phyloP scores from a whole-genome alignment of 176 grass and related monocot species.

The Saccharum officinarum region DNA sequence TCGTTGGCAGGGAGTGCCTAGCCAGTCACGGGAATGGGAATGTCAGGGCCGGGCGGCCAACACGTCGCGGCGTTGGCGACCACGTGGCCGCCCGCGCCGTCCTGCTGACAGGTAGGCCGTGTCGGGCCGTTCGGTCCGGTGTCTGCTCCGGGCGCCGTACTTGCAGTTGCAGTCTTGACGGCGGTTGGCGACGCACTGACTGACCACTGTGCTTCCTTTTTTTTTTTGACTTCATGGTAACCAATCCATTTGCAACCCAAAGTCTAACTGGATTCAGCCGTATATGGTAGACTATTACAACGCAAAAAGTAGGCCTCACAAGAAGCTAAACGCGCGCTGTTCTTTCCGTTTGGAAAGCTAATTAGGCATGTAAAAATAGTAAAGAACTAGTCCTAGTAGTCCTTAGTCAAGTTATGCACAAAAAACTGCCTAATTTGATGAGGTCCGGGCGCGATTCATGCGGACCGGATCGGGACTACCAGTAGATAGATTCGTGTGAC shows the following conservation, averaged over 20 bases:
- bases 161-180: neutral
- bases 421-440: conserved; percentile 25
- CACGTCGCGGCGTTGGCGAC: conserved; percentile 33
- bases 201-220: too few relatives aligned
- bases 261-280: neutral
- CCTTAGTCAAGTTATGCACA: conserved; percentile 1
- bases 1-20: conserved; percentile 7
- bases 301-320: too few relatives aligned
- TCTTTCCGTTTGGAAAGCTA: neutral
- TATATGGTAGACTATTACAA: neutral
- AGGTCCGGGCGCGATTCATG: neutral
- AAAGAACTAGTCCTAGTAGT: neutral
- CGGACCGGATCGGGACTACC: neutral
- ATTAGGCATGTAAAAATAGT: neutral
- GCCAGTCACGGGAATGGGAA: conserved; percentile 48
- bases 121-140: neutral
- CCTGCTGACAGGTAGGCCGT: neutral
- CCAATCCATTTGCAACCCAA: neutral
- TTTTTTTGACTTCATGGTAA: neutral
- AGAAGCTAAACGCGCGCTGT: neutral
- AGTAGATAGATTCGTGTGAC: conserved; percentile 19
- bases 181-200: conserved; percentile 30
- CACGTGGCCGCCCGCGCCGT: conserved; percentile 29
- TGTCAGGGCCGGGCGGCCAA: conserved; percentile 28
- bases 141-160: conserved; percentile 1